Percentiles rank a stretch among this genome's conserved stretches.
These are phyloP conservation scores for Stentor roeselii DNA, from an alignment of 73 alveolate species.

Conservation along the genomic window DNA sequence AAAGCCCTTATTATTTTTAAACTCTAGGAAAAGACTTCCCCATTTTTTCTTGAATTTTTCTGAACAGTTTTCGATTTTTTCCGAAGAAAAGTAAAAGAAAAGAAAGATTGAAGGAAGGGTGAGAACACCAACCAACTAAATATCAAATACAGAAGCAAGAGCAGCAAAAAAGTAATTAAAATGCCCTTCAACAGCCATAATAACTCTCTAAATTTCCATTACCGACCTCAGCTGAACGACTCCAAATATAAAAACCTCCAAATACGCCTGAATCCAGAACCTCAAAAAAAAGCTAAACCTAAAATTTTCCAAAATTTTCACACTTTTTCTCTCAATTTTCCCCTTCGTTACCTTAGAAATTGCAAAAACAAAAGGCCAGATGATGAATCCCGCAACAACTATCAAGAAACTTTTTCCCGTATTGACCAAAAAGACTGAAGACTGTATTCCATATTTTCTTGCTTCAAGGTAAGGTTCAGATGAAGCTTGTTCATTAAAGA, in stretches of 20 bases:
- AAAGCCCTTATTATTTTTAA: background rate
- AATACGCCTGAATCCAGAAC: background rate
- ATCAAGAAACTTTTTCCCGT: background rate
- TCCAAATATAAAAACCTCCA: background rate
- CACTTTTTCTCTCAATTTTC: background rate
- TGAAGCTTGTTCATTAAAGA: too few species aligned
- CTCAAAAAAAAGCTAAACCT: background rate
- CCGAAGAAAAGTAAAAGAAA: too few species aligned
- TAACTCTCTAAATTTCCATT: background rate
- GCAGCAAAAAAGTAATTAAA: background rate
- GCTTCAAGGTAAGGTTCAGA: background rate
- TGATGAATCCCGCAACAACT: background rate
- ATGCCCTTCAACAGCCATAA: background rate
- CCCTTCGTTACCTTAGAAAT: background rate
- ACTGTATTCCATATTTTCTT: background rate
- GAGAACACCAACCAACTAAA: background rate
- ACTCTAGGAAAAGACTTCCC: background rate
- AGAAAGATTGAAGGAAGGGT: background rate
- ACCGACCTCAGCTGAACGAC: background rate
- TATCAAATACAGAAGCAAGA: background rate
- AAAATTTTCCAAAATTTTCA: background rate
- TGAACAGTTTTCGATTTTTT: background rate
- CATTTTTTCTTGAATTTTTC: background rate
- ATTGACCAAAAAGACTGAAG: background rate
- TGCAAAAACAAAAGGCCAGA: background rate